Evolutionary conservation across 768 basidiomycete species (phyloP).

Genomic region (Amanita polypyramis): DNA sequence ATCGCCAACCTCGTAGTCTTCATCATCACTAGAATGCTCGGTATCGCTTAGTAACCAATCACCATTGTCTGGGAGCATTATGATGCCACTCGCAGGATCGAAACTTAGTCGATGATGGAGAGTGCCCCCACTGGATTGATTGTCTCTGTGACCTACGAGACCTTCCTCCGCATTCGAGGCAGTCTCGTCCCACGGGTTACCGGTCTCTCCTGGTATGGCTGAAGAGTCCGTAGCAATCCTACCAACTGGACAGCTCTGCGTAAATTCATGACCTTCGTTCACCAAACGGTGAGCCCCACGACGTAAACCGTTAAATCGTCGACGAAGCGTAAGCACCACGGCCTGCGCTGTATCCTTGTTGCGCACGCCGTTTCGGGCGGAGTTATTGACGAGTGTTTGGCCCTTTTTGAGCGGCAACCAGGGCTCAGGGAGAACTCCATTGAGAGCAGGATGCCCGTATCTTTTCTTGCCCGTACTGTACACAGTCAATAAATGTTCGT

Average conservation of each 20-base stretch:
- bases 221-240: constrained; percentile 16
- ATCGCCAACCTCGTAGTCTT: constrained; percentile 31
- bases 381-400: constrained; percentile 59
- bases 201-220: constrained; percentile 8
- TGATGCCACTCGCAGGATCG: constrained; percentile 81
- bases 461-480: constrained; percentile 84
- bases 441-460: constrained; percentile 92
- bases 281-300: constrained; percentile 16
- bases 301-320: constrained; percentile 49
- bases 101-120: constrained; percentile 65
- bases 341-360: constrained; percentile 43
- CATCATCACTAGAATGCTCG: constrained; percentile 34
- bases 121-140: constrained; percentile 8
- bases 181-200: constrained; percentile 60
- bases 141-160: background rate
- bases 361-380: constrained; percentile 22
- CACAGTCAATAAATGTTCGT: background rate
- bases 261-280: constrained; percentile 12
- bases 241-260: background rate
- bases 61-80: constrained; percentile 71
- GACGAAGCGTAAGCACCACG: constrained; percentile 74
- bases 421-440: constrained; percentile 85
- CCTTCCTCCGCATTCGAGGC: constrained; percentile 4
- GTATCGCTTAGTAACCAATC: constrained; percentile 48
- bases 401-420: constrained; percentile 90